Evolutionary conservation across 106 monocot genomes (phyloP).

Genomic region (Dioscorea dumetorum): DNA sequence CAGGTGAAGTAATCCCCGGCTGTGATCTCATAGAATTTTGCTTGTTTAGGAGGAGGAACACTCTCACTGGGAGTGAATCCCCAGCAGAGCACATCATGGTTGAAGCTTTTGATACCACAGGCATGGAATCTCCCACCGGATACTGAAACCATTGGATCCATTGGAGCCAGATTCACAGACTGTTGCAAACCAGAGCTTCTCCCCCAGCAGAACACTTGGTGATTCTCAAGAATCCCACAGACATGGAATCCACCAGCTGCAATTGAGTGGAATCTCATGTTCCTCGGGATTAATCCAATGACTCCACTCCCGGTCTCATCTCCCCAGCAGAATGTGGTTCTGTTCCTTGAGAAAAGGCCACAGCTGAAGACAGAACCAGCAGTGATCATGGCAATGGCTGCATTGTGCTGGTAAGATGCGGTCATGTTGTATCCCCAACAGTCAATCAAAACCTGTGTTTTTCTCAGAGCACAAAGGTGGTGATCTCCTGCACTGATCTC

Average conservation of each 20-base stretch:
- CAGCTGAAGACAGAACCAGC: constrained; percentile 93
- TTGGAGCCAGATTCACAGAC: constrained; percentile 51
- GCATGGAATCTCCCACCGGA: constrained; percentile 91
- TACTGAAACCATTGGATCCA: constrained; percentile 59
- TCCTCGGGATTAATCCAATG: constrained; percentile 33
- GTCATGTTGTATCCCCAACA: constrained; percentile 99
- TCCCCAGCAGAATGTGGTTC: constrained; percentile 76
- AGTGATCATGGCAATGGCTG: constrained; percentile 37
- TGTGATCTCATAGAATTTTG: constrained; percentile 46
- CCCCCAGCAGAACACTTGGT: constrained; percentile 81
- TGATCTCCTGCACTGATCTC: constrained; percentile 87
- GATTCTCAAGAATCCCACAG: constrained; percentile 63
- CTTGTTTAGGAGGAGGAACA: constrained; percentile 44
- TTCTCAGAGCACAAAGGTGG: constrained; percentile 58
- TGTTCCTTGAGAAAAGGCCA: constrained; percentile 43
- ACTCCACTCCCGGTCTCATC: constrained; percentile 80
- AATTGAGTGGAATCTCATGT: constrained; percentile 46
- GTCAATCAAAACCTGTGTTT: constrained; percentile 37
- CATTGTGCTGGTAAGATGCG: constrained; percentile 28
- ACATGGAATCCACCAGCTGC: constrained; percentile 94
- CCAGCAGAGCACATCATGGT: constrained; percentile 72
- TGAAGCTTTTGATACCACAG: constrained; percentile 66
- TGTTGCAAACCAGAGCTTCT: constrained; percentile 52
- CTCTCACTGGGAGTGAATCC: constrained; percentile 63
- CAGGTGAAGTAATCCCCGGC: constrained; percentile 99